Base-by-base conservation (phyloP, 768 basidiomycete genomes). In the Termitomyces sp. region DNA sequence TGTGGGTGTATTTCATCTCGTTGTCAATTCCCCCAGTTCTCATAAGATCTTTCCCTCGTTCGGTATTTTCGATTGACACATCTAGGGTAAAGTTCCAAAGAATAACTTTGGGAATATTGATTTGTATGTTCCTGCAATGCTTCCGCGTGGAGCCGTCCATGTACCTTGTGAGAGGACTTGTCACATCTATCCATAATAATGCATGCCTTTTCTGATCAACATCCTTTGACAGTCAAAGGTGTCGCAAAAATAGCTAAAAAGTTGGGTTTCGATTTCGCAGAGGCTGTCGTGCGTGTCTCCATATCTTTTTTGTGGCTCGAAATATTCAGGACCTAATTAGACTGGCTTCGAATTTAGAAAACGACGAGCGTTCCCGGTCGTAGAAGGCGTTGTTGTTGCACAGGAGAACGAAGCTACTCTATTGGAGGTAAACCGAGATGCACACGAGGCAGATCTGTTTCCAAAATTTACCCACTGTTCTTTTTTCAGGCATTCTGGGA, bases 91-190 rank as follows among this genome's bases (percentile, higher is more conserved):
- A 68, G 82, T 99, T 31, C 94, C 94, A 6, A 95, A 92, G 74
- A 99, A 99, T 66, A 84, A 87, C 61, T 99, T 96, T 69, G 96
- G 96, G 18, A 99, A 98, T 69, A 90, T 99, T 61, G 96, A 99
- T 72, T 73, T 99, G 26, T 99, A 96, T 69, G 92, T 91, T 26
- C 88, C 92, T 29, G 87, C 92, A 4, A 99, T 99, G 97, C 79
- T 98, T 31, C 97, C 97, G 2, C 72, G 69, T 53, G 97, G 97
- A 20, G 92, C 84, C 5, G 87, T 77, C 2, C 93, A 98, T 73
- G 75, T 99, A 20, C 92, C 94, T n/a, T 92, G 95, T 95, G 67
- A 74, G 93, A 74, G 92, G 14, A 24, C 42, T 9, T n/a, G 18
- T 56, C 32, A 58, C 29, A 16, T 41, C 20, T 54, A 44, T 24